Percentiles rank a stretch among this genome's conserved stretches.
Evolutionary conservation across 2,329 filamentous ascomycete genomes (phyloP).

Genomic region (Aureobasidium sp.): DNA sequence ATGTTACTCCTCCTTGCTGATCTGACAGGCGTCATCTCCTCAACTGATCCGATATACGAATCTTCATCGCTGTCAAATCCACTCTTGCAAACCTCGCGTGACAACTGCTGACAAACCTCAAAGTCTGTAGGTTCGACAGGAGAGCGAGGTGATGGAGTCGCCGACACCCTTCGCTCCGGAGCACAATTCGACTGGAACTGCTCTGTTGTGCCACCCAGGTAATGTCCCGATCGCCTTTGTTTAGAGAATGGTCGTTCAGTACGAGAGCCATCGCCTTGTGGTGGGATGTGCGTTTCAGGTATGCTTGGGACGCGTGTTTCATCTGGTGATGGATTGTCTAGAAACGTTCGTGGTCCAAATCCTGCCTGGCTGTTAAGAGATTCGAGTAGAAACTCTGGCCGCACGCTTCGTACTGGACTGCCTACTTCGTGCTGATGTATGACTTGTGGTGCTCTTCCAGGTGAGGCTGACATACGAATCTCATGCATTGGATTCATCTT

Average conservation of each 20-base stretch:
- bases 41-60: constrained; percentile 19
- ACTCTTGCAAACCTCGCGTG: constrained; percentile 14
- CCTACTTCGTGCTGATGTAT: constrained; percentile 31
- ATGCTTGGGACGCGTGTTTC: neutral
- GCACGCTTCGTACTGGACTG: constrained; percentile 40
- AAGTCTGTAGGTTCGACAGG: constrained; percentile 16
- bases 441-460: constrained; percentile 36
- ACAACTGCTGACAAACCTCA: constrained; percentile 14
- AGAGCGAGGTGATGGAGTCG: constrained; percentile 5
- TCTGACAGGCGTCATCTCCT: constrained; percentile 20
- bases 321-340: constrained; percentile 33
- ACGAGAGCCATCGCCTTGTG: neutral
- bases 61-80: constrained; percentile 18
- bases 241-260: constrained; percentile 6
- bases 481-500: constrained; percentile 17
- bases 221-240: constrained; percentile 21
- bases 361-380: constrained; percentile 35
- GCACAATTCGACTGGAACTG: constrained; percentile 20
- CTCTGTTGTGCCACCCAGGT: constrained; percentile 19
- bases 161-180: neutral
- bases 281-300: neutral
- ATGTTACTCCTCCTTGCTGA: constrained; percentile 9
- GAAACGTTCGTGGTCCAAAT: constrained; percentile 35
- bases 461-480: constrained; percentile 35
- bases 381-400: constrained; percentile 35